These are phyloP conservation scores for Elongisporangium prolatum DNA, from an alignment of 352 stramenopile genomes.

Conservation along the genomic window DNA sequence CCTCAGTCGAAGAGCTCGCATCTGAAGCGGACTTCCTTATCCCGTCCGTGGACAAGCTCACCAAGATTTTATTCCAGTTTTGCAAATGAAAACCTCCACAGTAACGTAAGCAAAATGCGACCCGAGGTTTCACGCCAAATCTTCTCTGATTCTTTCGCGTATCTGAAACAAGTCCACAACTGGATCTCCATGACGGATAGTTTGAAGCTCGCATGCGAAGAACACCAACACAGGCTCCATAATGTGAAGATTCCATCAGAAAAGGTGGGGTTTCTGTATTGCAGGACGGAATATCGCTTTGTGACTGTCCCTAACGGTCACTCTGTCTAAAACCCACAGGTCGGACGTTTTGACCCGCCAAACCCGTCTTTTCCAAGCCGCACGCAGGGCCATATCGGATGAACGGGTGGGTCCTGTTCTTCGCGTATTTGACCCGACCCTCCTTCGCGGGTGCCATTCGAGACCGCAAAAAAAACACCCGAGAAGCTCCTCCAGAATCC, in stretches of 20 bases:
- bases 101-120: background rate
- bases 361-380: background rate
- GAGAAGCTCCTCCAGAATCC: constrained; percentile 11
- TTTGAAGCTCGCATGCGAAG: no score
- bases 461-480: constrained; percentile 22
- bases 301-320: no score
- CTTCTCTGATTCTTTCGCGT: background rate
- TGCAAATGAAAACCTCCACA: background rate
- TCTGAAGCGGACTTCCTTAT: constrained; percentile 44
- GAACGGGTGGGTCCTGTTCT: background rate
- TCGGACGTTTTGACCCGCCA: background rate
- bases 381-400: background rate
- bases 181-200: no score
- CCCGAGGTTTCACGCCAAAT: background rate
- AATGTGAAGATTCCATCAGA: no score
- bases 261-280: no score
- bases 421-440: constrained; percentile 5
- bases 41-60: constrained; percentile 35
- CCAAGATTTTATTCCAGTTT: constrained; percentile 39
- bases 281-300: background rate
- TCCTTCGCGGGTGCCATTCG: constrained; percentile 5
- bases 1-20: constrained; percentile 31
- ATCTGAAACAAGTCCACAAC: background rate
- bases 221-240: no score
- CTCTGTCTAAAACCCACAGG: background rate